phyloP scores from a whole-genome alignment of 2,329 filamentous ascomycete species.

The Fusarium sp. region DNA sequence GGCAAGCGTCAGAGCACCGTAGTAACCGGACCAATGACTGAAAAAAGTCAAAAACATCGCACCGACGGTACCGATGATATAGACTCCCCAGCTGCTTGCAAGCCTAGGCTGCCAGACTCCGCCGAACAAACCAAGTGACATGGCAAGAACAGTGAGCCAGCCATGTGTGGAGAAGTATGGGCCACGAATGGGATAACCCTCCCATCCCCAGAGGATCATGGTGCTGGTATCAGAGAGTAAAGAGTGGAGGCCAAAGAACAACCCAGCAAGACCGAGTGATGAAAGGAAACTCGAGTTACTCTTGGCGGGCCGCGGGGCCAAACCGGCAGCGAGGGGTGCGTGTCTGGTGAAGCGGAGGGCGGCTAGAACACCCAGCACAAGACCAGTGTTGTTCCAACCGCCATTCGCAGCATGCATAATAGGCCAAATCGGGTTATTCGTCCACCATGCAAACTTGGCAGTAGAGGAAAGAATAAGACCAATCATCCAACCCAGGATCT shows the following conservation, averaged over 20 bases:
- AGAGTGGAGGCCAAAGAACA: constrained; percentile 91
- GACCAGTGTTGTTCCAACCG: constrained; percentile 87
- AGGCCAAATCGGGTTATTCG: constrained; percentile 97
- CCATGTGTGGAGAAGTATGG: constrained; percentile 91
- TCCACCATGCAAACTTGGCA: constrained; percentile 90
- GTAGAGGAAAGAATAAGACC: constrained; percentile 87
- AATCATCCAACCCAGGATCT: constrained; percentile 80
- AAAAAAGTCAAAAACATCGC: constrained; percentile 80
- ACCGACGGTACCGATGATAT: constrained; percentile 78
- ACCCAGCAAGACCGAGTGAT: constrained; percentile 79
- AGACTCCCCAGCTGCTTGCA: constrained; percentile 80
- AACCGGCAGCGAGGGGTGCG: constrained; percentile 57
- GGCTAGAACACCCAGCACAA: constrained; percentile 78
- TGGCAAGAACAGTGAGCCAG: constrained; percentile 83
- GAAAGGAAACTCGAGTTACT: constrained; percentile 75
- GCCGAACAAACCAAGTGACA: constrained; percentile 80
- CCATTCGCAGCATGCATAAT: constrained; percentile 90
- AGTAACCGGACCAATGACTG: constrained; percentile 88
- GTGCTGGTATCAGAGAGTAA: constrained; percentile 96
- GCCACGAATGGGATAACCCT: constrained; percentile 89
- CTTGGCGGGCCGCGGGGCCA: constrained; percentile 47
- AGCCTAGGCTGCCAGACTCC: constrained; percentile 78
- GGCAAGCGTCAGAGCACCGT: constrained; percentile 78
- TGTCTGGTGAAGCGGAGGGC: constrained; percentile 78
- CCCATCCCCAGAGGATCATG: constrained; percentile 99